Evolutionary conservation across 441 rosid genomes (phyloP), one percentile per base, ranked within the genome.

Genomic region (Bocquillonia castaneifolia): DNA sequence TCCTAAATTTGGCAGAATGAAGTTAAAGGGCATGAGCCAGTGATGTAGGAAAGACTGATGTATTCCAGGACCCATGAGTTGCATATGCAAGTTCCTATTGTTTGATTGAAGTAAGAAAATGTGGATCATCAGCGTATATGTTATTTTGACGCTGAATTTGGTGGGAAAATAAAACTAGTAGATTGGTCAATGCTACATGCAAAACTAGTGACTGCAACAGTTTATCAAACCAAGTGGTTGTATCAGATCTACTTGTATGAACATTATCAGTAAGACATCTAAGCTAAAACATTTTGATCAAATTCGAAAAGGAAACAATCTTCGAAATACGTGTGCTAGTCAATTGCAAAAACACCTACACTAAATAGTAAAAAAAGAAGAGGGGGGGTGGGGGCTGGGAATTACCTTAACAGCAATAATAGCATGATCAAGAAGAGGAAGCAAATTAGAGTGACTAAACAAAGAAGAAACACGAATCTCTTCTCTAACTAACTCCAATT

Each of bases 371-470:
- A 48, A 9, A 9, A n/a, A n/a, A n/a, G n/a, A n/a, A n/a, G n/a
- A n/a, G n/a, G n/a, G n/a, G n/a, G n/a, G n/a, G n/a, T n/a, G n/a
- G n/a, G n/a, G n/a, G n/a, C n/a, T n/a, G n/a, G n/a, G n/a, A n/a
- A 40, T 63, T 68, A 92, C 99, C 99, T 90, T 95, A 37, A 89
- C 89, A 45, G 94, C 74, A 57, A 95, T 88, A 62, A 95, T 89
- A 53, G 98, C 97, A 62, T 95, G 98, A 77, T 92, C 99, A 74
- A 95, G 93, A 69, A 95, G 95, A 0, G 98, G 98, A 81, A 95
- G 99, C 83, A 95, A 80, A 69, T 92, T 90, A 67, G 83, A 82
- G 72, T 95, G 99, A 79, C 73, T 84, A 81, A 95, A 95, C 70
- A 95, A 63, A 9, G 99, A 92, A 2, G 99, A 95, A 50, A 92